A percentile compares a stretch with the other conserved stretches of the same genome.
phyloP scores from a whole-genome alignment of 1,139 yeast species.

The Nakaseomyces kungkrabaensis region DNA sequence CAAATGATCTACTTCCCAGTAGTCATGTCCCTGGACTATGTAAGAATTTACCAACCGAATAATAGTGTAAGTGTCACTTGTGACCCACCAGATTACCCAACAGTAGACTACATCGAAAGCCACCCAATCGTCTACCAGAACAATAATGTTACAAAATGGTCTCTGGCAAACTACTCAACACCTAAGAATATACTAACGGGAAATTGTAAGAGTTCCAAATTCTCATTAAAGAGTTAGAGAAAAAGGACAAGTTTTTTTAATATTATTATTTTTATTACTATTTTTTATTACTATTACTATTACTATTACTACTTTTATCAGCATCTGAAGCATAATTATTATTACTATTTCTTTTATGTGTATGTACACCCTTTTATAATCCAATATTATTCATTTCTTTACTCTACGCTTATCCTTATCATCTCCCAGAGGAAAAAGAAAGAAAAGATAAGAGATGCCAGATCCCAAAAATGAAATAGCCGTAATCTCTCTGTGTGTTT shows the following conservation, averaged over 20 bases:
- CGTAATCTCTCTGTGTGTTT: no score
- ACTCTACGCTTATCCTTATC: no score
- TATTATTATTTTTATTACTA: neutral
- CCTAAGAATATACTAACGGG: slow-evolving; percentile 48
- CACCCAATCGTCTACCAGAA: slow-evolving; percentile 57
- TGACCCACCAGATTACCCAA: slow-evolving; percentile 65
- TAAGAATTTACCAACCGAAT: slow-evolving; percentile 66
- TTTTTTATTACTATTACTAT: neutral
- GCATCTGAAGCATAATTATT: neutral
- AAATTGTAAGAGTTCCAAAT: slow-evolving; percentile 31
- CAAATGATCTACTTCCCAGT: slow-evolving; percentile 55
- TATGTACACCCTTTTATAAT: no score
- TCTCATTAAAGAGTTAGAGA: slow-evolving; percentile 1
- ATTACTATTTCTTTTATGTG: no score
- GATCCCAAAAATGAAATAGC: no score
- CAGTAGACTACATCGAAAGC: slow-evolving; percentile 54
- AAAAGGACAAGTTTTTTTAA: neutral
- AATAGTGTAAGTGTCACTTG: slow-evolving; percentile 46
- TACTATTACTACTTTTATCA: neutral
- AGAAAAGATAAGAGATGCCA: neutral
- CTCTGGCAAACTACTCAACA: slow-evolving; percentile 50
- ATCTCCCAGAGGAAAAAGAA: neutral
- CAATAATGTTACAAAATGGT: slow-evolving; percentile 56
- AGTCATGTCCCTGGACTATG: slow-evolving; percentile 57
- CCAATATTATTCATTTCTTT: neutral